These are phyloP conservation scores for Colletotrichum euphorbiae DNA, from an alignment of 2,329 filamentous ascomycete genomes.

Conservation along the genomic window DNA sequence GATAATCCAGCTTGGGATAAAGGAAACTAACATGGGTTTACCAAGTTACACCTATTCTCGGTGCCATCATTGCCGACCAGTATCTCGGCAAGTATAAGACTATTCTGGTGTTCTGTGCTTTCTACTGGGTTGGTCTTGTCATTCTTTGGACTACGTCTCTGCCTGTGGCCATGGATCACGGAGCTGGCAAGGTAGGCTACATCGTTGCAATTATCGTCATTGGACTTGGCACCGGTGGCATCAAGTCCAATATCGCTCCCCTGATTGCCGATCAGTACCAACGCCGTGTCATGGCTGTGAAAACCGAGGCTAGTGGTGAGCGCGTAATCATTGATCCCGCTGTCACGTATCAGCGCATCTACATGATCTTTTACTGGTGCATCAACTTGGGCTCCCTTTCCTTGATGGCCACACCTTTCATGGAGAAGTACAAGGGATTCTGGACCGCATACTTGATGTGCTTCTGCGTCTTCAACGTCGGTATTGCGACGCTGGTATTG, in stretches of 20 bases:
- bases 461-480: conserved; percentile 69
- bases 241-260: conserved; percentile 73
- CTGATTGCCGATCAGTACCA: conserved; percentile 75
- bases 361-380: conserved; percentile 76
- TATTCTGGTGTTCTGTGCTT: conserved; percentile 66
- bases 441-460: conserved; percentile 71
- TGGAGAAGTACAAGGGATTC: conserved; percentile 76
- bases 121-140: conserved; percentile 69
- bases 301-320: conserved; percentile 61
- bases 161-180: conserved; percentile 50
- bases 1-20: no score
- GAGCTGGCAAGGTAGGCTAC: conserved; percentile 61
- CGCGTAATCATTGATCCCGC: conserved; percentile 75
- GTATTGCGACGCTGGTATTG: conserved; percentile 54
- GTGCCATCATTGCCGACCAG: conserved; percentile 67
- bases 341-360: conserved; percentile 75
- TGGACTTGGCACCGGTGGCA: conserved; percentile 74
- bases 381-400: conserved; percentile 72
- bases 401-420: conserved; percentile 73
- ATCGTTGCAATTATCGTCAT: conserved; percentile 70
- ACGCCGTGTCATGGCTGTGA: conserved; percentile 62
- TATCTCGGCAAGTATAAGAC: conserved; percentile 72
- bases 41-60: conserved; percentile 56
- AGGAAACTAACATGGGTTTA: neutral
- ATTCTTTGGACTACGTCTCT: conserved; percentile 65